Conservation (phyloP, 495 filamentous ascomycete species). For the Bacidia gigantensis region DNA sequence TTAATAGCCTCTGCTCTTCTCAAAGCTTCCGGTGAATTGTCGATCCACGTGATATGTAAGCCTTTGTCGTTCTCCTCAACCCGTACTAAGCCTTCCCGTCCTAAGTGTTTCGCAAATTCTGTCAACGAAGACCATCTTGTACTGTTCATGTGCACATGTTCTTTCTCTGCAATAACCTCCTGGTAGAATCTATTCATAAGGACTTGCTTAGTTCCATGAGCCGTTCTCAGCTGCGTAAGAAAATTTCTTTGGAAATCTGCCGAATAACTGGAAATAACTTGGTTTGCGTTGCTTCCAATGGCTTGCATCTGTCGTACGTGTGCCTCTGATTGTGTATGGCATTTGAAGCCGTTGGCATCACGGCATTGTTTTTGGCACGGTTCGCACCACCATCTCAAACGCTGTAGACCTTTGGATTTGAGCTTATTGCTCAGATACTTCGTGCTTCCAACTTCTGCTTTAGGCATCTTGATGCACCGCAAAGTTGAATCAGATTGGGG, state of each 20-base stretch:
- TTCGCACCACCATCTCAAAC: constrained; percentile 78
- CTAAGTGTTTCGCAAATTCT: constrained; percentile 76
- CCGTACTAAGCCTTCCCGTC: constrained; percentile 67
- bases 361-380: constrained; percentile 27
- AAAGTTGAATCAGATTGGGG: background rate
- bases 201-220: constrained; percentile 75
- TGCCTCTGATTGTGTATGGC: constrained; percentile 63
- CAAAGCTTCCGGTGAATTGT: constrained; percentile 75
- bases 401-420: constrained; percentile 76
- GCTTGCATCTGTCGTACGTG: constrained; percentile 74
- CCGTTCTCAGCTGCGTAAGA: constrained; percentile 54
- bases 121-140: constrained; percentile 75
- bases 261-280: constrained; percentile 62
- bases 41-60: constrained; percentile 75
- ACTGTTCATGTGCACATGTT: constrained; percentile 88
- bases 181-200: constrained; percentile 89
- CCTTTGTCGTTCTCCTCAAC: constrained; percentile 79
- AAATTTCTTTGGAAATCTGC: constrained; percentile 73
- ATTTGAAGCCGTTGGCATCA: constrained; percentile 43
- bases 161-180: constrained; percentile 62
- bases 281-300: constrained; percentile 70
- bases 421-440: constrained; percentile 82
- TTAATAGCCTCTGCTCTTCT: constrained; percentile 62
- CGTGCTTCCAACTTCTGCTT: constrained; percentile 76
- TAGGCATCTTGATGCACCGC: constrained; percentile 47